Evolutionary conservation across 1,284 basidiomycete genomes (phyloP).

Genomic region (Heterobasidion annosum): DNA sequence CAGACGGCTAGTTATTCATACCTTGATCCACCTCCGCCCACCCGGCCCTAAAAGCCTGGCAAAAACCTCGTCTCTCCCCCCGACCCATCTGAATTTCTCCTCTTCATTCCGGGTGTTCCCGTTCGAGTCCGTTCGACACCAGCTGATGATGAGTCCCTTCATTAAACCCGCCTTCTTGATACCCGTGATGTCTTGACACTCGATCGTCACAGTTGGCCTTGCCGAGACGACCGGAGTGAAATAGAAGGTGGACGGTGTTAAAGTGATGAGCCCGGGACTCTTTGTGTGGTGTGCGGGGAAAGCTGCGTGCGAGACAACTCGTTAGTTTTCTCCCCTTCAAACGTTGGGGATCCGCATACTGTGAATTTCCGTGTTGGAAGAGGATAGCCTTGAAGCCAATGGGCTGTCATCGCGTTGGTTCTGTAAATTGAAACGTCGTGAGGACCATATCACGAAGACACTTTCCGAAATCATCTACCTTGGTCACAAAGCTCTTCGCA

Average conservation of each 20-base stretch:
- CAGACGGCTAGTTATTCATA: constrained; percentile 12
- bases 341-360: constrained; percentile 20
- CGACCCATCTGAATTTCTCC: constrained; percentile 52
- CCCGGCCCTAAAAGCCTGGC: constrained; percentile 50
- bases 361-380: constrained; percentile 22
- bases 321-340: too few relatives aligned
- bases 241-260: constrained; percentile 36
- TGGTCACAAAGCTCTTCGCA: neutral
- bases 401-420: neutral
- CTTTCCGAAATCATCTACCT: neutral
- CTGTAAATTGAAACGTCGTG: neutral
- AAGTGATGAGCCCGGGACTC: constrained; percentile 47
- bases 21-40: constrained; percentile 28
- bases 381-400: neutral
- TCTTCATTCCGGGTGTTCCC: constrained; percentile 26
- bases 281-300: constrained; percentile 52
- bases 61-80: constrained; percentile 56
- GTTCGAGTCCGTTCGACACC: constrained; percentile 22
- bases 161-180: constrained; percentile 50
- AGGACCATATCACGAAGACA: neutral
- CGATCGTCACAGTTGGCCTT: constrained; percentile 35
- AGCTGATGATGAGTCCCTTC: constrained; percentile 42
- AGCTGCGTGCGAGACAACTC: constrained; percentile 25
- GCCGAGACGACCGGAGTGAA: constrained; percentile 47
- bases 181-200: constrained; percentile 35